Base-by-base conservation (phyloP, 169 alveolate species). In the Eimeria tenella region DNA sequence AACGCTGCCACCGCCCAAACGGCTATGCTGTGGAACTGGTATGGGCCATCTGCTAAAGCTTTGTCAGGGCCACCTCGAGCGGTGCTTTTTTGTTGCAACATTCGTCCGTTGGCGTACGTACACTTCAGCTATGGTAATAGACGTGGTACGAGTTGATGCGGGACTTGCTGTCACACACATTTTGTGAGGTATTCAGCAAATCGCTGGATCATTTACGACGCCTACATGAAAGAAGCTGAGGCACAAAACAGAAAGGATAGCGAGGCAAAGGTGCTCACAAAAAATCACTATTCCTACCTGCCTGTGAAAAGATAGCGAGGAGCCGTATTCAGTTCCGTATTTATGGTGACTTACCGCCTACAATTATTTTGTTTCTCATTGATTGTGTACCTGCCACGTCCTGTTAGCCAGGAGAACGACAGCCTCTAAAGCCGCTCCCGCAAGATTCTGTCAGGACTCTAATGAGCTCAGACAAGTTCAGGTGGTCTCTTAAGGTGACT, bases 141-240 rank as follows among this genome's bases (percentile, higher is more conserved):
- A 31, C 2, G 42, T 31, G 42, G 42, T 31, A 31, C 42, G 42
- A 31, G 42, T 31, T 31, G 42, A 4, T 31, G 65, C 11, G n/a
- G 53, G 8, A 75, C 21, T 49, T 49, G 49, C 49, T 42, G 84
- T 17, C 42, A 15, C 31, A 25, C n/a, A 49, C 42, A 49, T 31
- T 74, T 17, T 68, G 53, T 63, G 92, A 63, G 90, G 49, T 77
- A 65, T 81, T 4, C 97, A 94, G 95, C 98, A 70, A 98, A 98
- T 86, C 97, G 97, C 93, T 98, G 99, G 99, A 97, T 70, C 50
- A 94, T 98, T 79, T 98, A 97, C 92, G 99, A 98, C 95, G 97
- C 98, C 60, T 98, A 98, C 96, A 97, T 97, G 98, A 94, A 96
- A 79, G 98, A 96, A n/a, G 97, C 96, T 81, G 97, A 96, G 65